Base-by-base conservation (phyloP, 2,329 filamentous ascomycete genomes). In the Coniochaeta ligniaria region DNA sequence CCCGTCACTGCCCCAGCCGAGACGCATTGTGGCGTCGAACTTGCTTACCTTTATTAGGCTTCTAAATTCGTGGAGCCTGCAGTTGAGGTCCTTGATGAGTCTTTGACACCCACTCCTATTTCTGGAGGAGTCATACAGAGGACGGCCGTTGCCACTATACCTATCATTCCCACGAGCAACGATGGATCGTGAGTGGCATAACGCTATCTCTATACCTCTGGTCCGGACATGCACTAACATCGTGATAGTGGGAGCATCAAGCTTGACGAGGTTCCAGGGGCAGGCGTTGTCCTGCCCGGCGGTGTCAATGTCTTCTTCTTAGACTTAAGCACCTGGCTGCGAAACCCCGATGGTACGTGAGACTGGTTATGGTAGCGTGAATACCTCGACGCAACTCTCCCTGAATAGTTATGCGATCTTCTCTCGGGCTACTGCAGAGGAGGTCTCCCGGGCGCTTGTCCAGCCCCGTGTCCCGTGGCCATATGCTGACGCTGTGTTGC, bases 281-380 rank as follows among this genome's bases (percentile, higher is more conserved):
- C 66, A 24, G 70, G 70, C n/a, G 69, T 72, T 41, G 70, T 72
- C 33, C 60, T 74, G 35, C 69, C 70, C 9, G 68, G 70, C 7
- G 70, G 69, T 38, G 63, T 70, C 16, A 69, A 73, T 43, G 63
- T 71, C 60, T 73, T 69, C 45, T 70, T 69, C 57, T 28, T 71
- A 17, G 70, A 71, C 61, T 22, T 72, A 62, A 62, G 63, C 68
- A 36, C 71, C 71, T 35, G 68, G 68, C 31, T 64, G 62, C 4
- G 67, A 69, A 35, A 67, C 66, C 33, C 61, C 65, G 12, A 68
- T 71, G 65, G 68, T 70, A 63, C 22, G 63, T 63, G 8, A n/a
- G 26, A 20, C 47, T 33, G 56, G 20, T n/a, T 8, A 14, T 9
- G 8, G 24, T 26, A 45, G 41, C 41, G 5, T 24, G 17, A 24